Base-by-base conservation (phyloP, 2,329 filamentous ascomycete species). In the Colletotrichum sansevieriae region DNA sequence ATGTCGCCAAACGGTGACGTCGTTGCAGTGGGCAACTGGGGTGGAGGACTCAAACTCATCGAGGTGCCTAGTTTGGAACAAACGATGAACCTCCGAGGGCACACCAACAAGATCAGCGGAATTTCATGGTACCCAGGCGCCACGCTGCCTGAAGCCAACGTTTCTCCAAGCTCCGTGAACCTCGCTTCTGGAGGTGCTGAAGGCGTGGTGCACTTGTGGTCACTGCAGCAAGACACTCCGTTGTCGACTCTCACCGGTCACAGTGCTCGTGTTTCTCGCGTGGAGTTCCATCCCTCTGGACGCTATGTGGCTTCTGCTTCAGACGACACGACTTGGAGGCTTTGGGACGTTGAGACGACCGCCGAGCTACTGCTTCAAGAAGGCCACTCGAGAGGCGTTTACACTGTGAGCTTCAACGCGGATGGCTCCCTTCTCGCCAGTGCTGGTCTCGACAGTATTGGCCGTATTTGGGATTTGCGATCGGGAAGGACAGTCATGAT, bases 401-500 rank as follows among this genome's bases (percentile, higher is more conserved):
- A 96, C 75, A 88, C 94, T 0, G 88, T 98, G 59, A 90, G 90
- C 75, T 98, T 98, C 83, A 97, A 97, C 77, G 87, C 87, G 0
- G 96, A 99, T 76, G 96, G 96, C 1, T 97, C 94, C 2, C 85
- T 99, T 1, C 82, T 98, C 35, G 95, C 95, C 1, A 97, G 92
- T 75, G 96, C 92, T n/a, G 96, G 96, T 2, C 84, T 97, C 35
- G 96, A 99, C 82, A 97, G 94, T 74, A 95, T 98, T 63, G 96
- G 95, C 3, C 90, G 96, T 49, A 92, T 99, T 67, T 99, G 96
- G 96, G 96, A 99, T 82, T 78, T 98, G 43, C 88, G 96, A 63
- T 96, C 94, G 1, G 96, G 96, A 12, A 88, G 96, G 66, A 98
- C 95, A 0, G 93, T 97, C 71, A 98, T 98, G 93, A 93, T 98